Conservation (phyloP, 495 filamentous ascomycete species). For the Trichocladium uniseriatum region DNA sequence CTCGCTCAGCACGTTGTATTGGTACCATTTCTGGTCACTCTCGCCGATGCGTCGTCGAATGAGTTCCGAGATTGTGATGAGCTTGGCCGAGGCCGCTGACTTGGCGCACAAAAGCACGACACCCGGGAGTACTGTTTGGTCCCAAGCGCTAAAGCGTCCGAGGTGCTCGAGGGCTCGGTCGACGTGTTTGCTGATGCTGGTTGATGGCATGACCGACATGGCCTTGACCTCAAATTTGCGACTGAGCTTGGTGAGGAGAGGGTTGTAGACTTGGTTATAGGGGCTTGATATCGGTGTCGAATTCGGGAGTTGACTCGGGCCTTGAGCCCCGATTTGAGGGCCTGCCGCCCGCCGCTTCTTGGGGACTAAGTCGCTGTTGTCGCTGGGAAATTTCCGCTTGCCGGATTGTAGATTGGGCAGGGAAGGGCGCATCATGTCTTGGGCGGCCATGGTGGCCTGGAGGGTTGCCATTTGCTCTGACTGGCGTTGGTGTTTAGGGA, state of each 20-base stretch:
- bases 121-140: conserved; percentile 20
- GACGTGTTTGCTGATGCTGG: conserved; percentile 48
- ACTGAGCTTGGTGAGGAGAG: conserved; percentile 20
- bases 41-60: conserved; percentile 50
- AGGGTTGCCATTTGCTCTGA: background rate
- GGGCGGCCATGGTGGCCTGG: background rate
- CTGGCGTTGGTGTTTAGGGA: background rate
- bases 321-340: background rate
- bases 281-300: conserved; percentile 7
- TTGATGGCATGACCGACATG: conserved; percentile 44
- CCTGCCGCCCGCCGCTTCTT: conserved; percentile 16
- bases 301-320: background rate
- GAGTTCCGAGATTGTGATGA: conserved; percentile 57
- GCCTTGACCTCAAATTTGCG: conserved; percentile 32
- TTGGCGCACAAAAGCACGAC: conserved; percentile 45
- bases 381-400: conserved; percentile 19
- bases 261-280: conserved; percentile 18
- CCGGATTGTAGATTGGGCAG: background rate
- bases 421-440: background rate
- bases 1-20: conserved; percentile 47
- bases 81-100: conserved; percentile 44
- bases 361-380: background rate
- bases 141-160: conserved; percentile 25
- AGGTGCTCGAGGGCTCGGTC: conserved; percentile 34
- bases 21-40: conserved; percentile 46